These are phyloP conservation scores for Eucalyptus grandis DNA, from an alignment of 345 rosid species.

Conservation along the genomic window DNA sequence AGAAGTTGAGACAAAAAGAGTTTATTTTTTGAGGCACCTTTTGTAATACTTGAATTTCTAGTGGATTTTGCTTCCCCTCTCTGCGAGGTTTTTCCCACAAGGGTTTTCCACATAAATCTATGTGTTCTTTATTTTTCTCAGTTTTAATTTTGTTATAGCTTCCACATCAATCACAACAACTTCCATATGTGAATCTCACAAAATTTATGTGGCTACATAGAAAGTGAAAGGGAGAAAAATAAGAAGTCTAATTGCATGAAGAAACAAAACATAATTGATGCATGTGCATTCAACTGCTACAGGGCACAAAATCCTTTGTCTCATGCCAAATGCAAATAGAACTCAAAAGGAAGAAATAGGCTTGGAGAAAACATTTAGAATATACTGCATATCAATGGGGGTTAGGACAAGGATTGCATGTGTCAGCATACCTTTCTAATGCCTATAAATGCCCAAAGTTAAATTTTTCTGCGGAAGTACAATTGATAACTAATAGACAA, in stretches of 20 bases:
- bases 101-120: too few species aligned
- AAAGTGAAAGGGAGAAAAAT: not conserved
- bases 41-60: too few species aligned
- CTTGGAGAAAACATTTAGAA: not conserved
- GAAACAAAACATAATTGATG: not conserved
- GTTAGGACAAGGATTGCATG: not conserved
- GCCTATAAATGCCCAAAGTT: not conserved
- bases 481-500: not conserved
- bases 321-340: not conserved
- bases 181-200: not conserved
- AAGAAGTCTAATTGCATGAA: not conserved
- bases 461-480: not conserved
- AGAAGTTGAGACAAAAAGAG: too few species aligned
- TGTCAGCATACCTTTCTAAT: not conserved
- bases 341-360: not conserved
- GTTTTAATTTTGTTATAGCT: too few species aligned
- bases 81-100: rapidly evolving
- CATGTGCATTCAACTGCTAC: not conserved
- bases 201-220: not conserved
- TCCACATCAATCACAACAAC: not conserved
- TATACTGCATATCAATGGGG: not conserved
- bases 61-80: too few species aligned
- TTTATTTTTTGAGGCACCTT: too few species aligned
- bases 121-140: too few species aligned
- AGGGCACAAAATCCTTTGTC: not conserved